Base-by-base conservation (phyloP, 352 stramenopile genomes). In the Globisporangium lucens region DNA sequence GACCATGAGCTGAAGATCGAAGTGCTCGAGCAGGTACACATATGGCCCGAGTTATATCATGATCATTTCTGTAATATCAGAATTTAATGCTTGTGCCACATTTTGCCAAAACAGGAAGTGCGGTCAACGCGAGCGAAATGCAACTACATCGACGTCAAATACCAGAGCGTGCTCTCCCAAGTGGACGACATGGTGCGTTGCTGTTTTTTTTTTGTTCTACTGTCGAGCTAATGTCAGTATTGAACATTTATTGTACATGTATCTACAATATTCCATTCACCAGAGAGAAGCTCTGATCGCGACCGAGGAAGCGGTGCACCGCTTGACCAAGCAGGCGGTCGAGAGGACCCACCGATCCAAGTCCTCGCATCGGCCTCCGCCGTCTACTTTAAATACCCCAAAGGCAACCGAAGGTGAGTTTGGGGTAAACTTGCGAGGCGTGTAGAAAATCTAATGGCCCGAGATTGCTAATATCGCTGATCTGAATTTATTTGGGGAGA, bases 91-190 rank as follows among this genome's bases (percentile, higher is more conserved):
- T 7, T 52, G 30, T 33, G 43, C n/a, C 56, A 30, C 2, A 2
- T 59, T 33, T 15, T 43, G 5, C 47, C 27, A 30, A 8, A 27
- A 63, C 67, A 83, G 75, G 74, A 83, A 59, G 67, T 81, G 3
- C 72, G 72, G 8, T 81, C 74, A 2, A 78, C 72, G 3, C 72
- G 77, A 29, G 67, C 67, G 1, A 80, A 75, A 30, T 81, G 67
- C 69, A 81, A 83, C 8, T 77, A 80, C 53, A 35, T 83, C 2
- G 76, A 80, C 29, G 71, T 69, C n/a, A 80, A 80, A 52, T 83
- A 77, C 56, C 68, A 77, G 43, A 72, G 43, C 20, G 68, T 83
- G 35, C 29, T 36, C 29, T 64, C 59, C 15, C 76, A 83, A 65
- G 63, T 83, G 17, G 69, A 77, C 56, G 74, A 71, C 49, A 80